These are phyloP conservation scores for Malus sylvestris DNA, from an alignment of 306 rosid genomes.

Conservation along the genomic window DNA sequence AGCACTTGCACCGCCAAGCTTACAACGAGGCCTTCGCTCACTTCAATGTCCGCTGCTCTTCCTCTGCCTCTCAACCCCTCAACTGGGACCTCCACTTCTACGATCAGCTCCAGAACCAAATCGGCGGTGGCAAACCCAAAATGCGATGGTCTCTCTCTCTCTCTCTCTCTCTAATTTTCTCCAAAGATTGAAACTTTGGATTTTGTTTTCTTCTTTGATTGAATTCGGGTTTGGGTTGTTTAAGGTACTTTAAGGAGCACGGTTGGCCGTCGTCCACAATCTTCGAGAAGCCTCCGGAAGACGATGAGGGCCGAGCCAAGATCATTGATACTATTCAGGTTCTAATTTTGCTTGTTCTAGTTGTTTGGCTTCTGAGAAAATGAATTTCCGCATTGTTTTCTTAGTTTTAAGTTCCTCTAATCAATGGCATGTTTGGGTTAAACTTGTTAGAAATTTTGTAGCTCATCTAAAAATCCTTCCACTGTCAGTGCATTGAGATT, in stretches of 20 bases:
- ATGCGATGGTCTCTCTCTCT: constrained; percentile 66
- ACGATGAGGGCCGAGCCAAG: constrained; percentile 59
- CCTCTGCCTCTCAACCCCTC: constrained; percentile 51
- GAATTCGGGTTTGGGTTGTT: constrained; percentile 7
- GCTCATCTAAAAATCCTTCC: background rate
- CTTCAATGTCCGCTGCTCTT: constrained; percentile 53
- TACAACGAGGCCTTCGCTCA: constrained; percentile 78
- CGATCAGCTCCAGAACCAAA: constrained; percentile 72
- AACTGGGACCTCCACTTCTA: constrained; percentile 66
- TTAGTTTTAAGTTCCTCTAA: background rate
- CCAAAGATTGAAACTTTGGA: background rate
- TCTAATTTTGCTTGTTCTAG: background rate
- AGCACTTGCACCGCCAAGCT: constrained; percentile 90
- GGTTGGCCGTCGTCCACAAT: constrained; percentile 83
- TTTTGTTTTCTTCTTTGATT: background rate
- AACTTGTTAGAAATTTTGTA: background rate
- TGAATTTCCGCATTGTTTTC: background rate
- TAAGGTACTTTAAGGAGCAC: constrained; percentile 80
- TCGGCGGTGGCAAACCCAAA: constrained; percentile 97
- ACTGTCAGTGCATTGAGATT: background rate
- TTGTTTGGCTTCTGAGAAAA: constrained; percentile 14
- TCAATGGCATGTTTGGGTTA: background rate
- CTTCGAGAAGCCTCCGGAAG: constrained; percentile 60
- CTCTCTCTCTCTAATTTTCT: background rate
- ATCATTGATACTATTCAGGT: constrained; percentile 86